phyloP scores from a whole-genome alignment of 2,329 filamentous ascomycete genomes.

The Diplocarpon mali region DNA sequence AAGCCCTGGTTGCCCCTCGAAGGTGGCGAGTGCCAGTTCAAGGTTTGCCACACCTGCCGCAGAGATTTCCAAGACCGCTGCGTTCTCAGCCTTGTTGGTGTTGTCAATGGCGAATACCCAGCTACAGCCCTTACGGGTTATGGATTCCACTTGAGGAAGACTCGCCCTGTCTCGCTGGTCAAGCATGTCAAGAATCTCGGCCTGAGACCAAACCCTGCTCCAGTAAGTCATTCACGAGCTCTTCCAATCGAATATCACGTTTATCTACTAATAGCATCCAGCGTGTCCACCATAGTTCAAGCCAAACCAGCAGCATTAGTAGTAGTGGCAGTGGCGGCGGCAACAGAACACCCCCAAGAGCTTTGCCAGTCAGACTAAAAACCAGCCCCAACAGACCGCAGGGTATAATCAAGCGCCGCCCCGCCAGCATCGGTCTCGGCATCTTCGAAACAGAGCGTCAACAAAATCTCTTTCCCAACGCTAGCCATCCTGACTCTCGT shows the following conservation, averaged over 20 bases:
- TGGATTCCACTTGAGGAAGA: conserved; percentile 36
- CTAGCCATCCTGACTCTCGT: background rate
- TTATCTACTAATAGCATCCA: background rate
- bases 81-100: conserved; percentile 39
- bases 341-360: background rate
- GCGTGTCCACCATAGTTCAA: background rate
- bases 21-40: conserved; percentile 37
- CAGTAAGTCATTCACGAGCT: conserved; percentile 6
- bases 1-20: conserved; percentile 31
- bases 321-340: too few species aligned
- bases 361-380: background rate
- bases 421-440: conserved; percentile 9
- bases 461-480: background rate
- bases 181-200: conserved; percentile 22
- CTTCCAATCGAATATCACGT: background rate
- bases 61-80: conserved; percentile 33
- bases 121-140: conserved; percentile 40
- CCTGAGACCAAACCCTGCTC: conserved; percentile 15
- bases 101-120: conserved; percentile 39
- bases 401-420: background rate
- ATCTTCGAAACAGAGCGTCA: conserved; percentile 3
- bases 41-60: conserved; percentile 39
- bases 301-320: background rate
- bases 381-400: background rate
- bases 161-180: conserved; percentile 30